phyloP scores from a whole-genome alignment of 2,329 filamentous ascomycete genomes.

The Arachnomyces sp. region DNA sequence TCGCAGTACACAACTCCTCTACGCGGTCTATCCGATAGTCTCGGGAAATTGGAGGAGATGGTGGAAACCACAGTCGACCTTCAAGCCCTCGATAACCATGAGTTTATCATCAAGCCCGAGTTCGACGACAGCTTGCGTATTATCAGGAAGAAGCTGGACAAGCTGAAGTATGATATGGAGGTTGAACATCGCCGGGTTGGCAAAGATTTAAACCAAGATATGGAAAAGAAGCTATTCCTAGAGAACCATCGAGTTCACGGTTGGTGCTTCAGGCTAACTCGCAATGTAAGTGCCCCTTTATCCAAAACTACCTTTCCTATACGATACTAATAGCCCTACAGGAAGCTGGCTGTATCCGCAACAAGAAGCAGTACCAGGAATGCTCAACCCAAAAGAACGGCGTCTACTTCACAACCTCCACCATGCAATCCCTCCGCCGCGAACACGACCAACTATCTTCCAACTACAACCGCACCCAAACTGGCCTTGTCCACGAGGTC shows the following conservation, averaged over 20 bases:
- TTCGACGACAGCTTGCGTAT: constrained; percentile 82
- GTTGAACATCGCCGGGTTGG: constrained; percentile 69
- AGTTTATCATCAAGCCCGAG: constrained; percentile 98
- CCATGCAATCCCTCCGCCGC: constrained; percentile 68
- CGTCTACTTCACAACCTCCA: constrained; percentile 90
- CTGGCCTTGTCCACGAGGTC: constrained; percentile 82
- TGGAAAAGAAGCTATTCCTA: constrained; percentile 97
- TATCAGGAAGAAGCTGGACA: constrained; percentile 88
- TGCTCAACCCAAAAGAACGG: constrained; percentile 98
- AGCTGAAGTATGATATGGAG: constrained; percentile 72
- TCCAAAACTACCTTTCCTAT: constrained; percentile 17
- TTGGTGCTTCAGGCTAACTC: constrained; percentile 89
- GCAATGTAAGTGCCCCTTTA: constrained; percentile 41
- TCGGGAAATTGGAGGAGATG: constrained; percentile 89
- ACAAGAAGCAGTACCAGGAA: constrained; percentile 82
- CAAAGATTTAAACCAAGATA: constrained; percentile 76
- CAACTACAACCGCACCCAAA: constrained; percentile 92
- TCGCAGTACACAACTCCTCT: constrained; percentile 79
- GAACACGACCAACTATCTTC: constrained; percentile 91
- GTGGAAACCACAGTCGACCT: constrained; percentile 97
- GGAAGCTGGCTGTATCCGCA: constrained; percentile 87
- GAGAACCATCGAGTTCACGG: constrained; percentile 95
- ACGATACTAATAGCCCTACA: constrained; percentile 4
- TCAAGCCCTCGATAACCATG: constrained; percentile 88
- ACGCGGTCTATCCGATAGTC: constrained; percentile 63